A percentile compares a stretch with the other conserved stretches of the same genome.
Evolutionary conservation across 768 basidiomycete genomes (phyloP).

Genomic region (Rhodotorula taiwanensis): DNA sequence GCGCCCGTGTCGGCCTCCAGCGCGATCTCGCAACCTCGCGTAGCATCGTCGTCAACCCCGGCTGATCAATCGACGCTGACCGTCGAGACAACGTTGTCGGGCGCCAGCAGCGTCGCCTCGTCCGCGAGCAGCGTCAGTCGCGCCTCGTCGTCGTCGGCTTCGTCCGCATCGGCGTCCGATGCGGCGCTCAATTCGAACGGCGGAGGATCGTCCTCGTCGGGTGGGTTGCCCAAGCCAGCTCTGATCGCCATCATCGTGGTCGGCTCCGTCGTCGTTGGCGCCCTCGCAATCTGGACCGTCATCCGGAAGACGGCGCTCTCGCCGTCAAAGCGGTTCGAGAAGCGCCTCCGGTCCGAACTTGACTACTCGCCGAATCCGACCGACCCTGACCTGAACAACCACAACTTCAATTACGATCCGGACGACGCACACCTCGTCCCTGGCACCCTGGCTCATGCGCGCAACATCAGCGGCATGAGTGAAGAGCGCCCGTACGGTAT

Average conservation of each 20-base stretch:
- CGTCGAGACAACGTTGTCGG: background rate
- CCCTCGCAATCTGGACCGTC: constrained; percentile 70
- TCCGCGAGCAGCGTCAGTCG: no score
- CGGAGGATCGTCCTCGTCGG: background rate
- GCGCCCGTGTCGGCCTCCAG: no score
- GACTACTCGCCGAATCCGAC: constrained; percentile 45
- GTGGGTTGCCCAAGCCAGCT: constrained; percentile 19
- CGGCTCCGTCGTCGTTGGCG: constrained; percentile 60
- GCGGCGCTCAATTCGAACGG: background rate
- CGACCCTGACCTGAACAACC: background rate
- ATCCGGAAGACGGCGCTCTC: constrained; percentile 71
- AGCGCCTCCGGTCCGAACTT: constrained; percentile 70
- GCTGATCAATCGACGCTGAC: no score
- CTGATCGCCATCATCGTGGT: constrained; percentile 61
- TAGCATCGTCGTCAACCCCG: no score
- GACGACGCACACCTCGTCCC: background rate
- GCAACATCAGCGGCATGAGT: constrained; percentile 20
- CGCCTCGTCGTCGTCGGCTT: background rate
- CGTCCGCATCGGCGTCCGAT: background rate
- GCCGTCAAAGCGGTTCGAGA: constrained; percentile 70
- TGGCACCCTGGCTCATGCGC: background rate
- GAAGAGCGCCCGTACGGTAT: background rate
- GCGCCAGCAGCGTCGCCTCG: background rate
- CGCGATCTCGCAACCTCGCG: no score
- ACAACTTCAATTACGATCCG: background rate